A percentile compares a stretch with the other conserved stretches of the same genome.
Conservation (phyloP, 2,329 filamentous ascomycete genomes). For the Aspergillus sp. region DNA sequence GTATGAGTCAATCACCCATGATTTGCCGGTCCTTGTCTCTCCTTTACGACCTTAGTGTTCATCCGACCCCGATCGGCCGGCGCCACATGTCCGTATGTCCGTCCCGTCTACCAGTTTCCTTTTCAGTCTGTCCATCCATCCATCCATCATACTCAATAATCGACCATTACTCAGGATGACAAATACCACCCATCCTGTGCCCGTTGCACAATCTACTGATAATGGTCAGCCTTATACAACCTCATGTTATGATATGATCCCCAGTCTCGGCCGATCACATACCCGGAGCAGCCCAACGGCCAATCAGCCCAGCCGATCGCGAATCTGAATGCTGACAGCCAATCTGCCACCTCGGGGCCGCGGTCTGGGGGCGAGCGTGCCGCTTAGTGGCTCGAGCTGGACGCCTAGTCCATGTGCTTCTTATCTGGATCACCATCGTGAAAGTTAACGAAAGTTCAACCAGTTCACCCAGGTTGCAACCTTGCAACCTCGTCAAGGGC, state of each 20-base stretch:
- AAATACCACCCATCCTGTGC: too few relatives aligned
- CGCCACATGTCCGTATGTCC: too few relatives aligned
- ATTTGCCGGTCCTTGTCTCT: too few relatives aligned
- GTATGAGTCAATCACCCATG: neutral
- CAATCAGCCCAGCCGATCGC: neutral
- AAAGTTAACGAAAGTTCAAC: too few relatives aligned
- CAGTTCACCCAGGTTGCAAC: too few relatives aligned
- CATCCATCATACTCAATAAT: too few relatives aligned
- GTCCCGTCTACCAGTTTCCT: too few relatives aligned
- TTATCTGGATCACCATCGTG: neutral
- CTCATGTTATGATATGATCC: neutral
- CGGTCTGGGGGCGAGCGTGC: neutral
- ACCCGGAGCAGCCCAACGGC: neutral
- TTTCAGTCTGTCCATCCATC: too few relatives aligned
- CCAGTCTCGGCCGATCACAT: neutral
- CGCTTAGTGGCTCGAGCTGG: slow-evolving; percentile 4
- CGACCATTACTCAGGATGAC: too few relatives aligned
- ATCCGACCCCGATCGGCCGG: too few relatives aligned
- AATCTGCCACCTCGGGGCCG: slow-evolving; percentile 2
- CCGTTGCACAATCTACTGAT: too few relatives aligned
- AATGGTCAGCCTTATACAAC: slow-evolving; percentile 4
- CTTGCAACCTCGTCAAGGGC: neutral
- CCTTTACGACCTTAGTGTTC: too few relatives aligned
- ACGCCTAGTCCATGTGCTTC: neutral
- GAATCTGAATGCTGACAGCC: slow-evolving; percentile 15